Evolutionary conservation across 148 eudicot genomes (phyloP).

Genomic region (Selenicereus undatus): DNA sequence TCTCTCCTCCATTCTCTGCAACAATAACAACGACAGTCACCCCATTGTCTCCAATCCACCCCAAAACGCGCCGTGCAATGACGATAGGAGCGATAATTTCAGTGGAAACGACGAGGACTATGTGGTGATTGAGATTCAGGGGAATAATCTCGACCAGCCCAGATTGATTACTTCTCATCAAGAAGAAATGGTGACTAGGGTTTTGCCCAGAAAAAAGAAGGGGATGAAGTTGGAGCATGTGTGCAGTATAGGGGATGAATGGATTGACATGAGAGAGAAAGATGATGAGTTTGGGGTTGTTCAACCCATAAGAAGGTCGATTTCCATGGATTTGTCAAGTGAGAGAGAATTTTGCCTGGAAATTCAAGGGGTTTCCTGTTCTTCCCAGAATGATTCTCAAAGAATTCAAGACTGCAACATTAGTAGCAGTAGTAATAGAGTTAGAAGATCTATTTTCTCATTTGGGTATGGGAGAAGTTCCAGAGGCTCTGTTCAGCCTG

Average conservation of each 20-base stretch:
- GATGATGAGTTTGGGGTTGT: constrained; percentile 40
- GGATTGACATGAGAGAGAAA: constrained; percentile 47
- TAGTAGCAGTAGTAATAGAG: constrained; percentile 16
- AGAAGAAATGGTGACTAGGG: not conserved
- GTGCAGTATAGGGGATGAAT: constrained; percentile 75
- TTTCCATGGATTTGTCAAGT: constrained; percentile 77
- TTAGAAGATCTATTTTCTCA: constrained; percentile 58
- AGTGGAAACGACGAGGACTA: constrained; percentile 51
- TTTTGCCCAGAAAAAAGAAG: not conserved
- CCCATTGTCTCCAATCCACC: not conserved
- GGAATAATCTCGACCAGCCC: constrained; percentile 27
- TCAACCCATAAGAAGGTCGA: constrained; percentile 73
- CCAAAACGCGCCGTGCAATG: not conserved
- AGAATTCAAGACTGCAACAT: constrained; percentile 19
- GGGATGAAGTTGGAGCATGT: constrained; percentile 29
- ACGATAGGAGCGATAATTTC: constrained; percentile 11
- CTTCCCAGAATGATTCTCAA: constrained; percentile 9
- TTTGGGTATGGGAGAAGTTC: constrained; percentile 62
- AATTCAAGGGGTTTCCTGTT: constrained; percentile 30
- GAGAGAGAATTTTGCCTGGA: constrained; percentile 53
- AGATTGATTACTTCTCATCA: constrained; percentile 26
- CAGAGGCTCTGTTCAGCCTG: constrained; percentile 51
- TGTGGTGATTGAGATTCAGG: constrained; percentile 68
- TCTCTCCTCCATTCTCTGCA: constrained; percentile 16
- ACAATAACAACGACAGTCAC: not conserved